Evolutionary conservation across 768 basidiomycete genomes (phyloP).

Genomic region (Suillus fuscotomentosus): DNA sequence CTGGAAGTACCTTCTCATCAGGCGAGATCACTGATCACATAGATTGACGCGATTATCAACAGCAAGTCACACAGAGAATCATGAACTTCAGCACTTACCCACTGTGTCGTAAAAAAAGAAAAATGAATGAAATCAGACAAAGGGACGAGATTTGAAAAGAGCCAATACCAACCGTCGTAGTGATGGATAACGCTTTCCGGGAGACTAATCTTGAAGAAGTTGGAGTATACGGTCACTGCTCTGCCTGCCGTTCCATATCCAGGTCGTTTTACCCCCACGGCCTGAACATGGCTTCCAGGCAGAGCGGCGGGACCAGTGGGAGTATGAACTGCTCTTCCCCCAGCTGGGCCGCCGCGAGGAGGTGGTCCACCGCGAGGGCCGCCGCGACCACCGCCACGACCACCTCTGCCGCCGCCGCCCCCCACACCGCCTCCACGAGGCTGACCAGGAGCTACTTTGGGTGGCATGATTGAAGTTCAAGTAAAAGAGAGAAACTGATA

Average conservation of each 20-base stretch:
- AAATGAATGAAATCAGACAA: constrained; percentile 20
- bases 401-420: constrained; percentile 31
- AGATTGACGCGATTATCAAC: constrained; percentile 14
- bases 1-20: constrained; percentile 67
- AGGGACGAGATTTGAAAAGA: constrained; percentile 1
- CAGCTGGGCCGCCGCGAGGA: constrained; percentile 14
- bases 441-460: constrained; percentile 32
- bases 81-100: constrained; percentile 12
- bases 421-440: constrained; percentile 25
- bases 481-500: neutral
- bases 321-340: constrained; percentile 20
- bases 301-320: constrained; percentile 28
- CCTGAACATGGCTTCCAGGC: constrained; percentile 37
- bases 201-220: constrained; percentile 63
- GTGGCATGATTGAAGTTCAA: constrained; percentile 34
- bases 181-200: constrained; percentile 68
- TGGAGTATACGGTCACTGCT: constrained; percentile 42
- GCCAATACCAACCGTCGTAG: constrained; percentile 63
- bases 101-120: constrained; percentile 14
- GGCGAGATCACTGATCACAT: constrained; percentile 54
- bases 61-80: neutral
- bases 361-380: constrained; percentile 14
- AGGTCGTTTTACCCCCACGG: constrained; percentile 69
- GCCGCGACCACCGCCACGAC: constrained; percentile 21
- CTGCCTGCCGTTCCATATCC: constrained; percentile 60